phyloP scores from a whole-genome alignment of 2,329 filamentous ascomycete genomes.

The Talaromyces sp. region DNA sequence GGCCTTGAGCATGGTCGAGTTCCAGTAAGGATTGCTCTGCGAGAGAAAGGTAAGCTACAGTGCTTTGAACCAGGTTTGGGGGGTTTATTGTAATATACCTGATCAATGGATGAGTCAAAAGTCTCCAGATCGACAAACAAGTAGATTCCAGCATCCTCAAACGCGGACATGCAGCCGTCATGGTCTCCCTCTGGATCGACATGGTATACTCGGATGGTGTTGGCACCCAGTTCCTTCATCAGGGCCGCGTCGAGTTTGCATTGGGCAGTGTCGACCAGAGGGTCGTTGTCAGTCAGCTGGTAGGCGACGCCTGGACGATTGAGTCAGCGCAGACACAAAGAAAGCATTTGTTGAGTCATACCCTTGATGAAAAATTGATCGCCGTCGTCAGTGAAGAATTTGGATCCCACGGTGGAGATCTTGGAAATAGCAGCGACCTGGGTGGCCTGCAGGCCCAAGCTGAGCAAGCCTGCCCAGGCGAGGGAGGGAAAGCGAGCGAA shows the following conservation, averaged over 20 bases:
- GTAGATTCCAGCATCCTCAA: conserved; percentile 77
- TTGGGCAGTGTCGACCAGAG: conserved; percentile 69
- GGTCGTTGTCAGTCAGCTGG: conserved; percentile 62
- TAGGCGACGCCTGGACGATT: conserved; percentile 64
- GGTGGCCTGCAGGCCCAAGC: conserved; percentile 23
- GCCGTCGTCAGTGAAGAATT: conserved; percentile 74
- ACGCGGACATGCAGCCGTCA: conserved; percentile 72
- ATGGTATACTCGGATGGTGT: conserved; percentile 83
- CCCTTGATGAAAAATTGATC: conserved; percentile 82
- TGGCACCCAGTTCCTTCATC: conserved; percentile 76
- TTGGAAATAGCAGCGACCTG: conserved; percentile 44
- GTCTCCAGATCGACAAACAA: conserved; percentile 71
- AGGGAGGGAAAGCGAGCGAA: conserved; percentile 9
- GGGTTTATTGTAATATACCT: not conserved
- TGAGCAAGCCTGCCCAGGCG: conserved; percentile 17
- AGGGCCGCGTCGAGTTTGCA: conserved; percentile 68
- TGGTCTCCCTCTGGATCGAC: conserved; percentile 70
- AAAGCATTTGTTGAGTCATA: conserved; percentile 23
- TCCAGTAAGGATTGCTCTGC: conserved; percentile 64
- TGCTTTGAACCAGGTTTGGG: not conserved
- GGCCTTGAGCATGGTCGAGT: conserved; percentile 60
- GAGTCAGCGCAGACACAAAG: not conserved
- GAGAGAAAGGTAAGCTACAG: not conserved
- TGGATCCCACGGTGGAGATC: conserved; percentile 64
- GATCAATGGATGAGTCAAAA: conserved; percentile 33